Percentiles rank a stretch among this genome's conserved stretches.
Evolutionary conservation across 78 protist species (phyloP).

Genomic region (Acrasis kona): DNA sequence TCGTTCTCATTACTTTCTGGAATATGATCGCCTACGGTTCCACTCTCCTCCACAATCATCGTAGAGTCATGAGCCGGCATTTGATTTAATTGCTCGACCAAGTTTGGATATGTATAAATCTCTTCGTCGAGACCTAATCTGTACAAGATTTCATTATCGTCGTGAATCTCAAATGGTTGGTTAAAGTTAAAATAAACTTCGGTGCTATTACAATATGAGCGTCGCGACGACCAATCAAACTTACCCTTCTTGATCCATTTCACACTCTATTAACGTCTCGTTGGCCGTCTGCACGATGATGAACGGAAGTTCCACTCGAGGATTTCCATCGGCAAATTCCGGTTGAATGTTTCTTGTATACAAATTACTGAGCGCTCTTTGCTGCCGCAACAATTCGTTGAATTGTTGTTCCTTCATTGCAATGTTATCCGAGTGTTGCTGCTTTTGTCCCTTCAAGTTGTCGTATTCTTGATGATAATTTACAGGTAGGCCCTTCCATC

Average conservation of each 20-base stretch:
- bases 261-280: slow-evolving; percentile 67
- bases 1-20: no score
- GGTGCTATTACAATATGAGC: neutral
- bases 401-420: neutral
- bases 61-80: no score
- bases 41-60: no score
- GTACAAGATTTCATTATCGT: slow-evolving; percentile 51
- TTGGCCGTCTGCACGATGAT: slow-evolving; percentile 54
- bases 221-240: neutral
- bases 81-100: no score
- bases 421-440: neutral
- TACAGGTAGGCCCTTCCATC: slow-evolving; percentile 72
- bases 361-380: neutral
- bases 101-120: no score
- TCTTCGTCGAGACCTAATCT: no score
- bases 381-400: neutral
- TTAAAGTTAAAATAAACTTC: slow-evolving; percentile 61
- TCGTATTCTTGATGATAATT: neutral
- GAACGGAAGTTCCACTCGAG: slow-evolving; percentile 52
- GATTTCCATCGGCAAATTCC: neutral
- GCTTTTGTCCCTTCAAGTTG: neutral
- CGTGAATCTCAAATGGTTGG: slow-evolving; percentile 69
- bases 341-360: slow-evolving; percentile 4
- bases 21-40: no score
- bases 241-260: slow-evolving; percentile 53